Percentiles rank a stretch among this genome's conserved stretches.
These are phyloP conservation scores for Starmera quercuum DNA, from an alignment of 805 yeast species.

Conservation along the genomic window DNA sequence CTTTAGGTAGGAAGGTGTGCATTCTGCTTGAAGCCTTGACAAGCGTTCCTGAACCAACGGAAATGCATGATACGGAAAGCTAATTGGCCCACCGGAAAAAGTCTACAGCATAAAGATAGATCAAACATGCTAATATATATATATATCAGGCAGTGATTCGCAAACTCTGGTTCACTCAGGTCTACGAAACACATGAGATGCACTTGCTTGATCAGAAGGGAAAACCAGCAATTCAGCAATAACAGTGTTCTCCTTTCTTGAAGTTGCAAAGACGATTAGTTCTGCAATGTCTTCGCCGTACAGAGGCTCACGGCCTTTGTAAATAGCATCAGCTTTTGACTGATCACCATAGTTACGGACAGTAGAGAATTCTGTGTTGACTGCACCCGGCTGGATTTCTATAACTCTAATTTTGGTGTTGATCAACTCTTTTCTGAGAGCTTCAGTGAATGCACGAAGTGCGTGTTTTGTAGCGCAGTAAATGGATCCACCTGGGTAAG, in stretches of 20 bases:
- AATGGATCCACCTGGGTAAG: conserved; percentile 73
- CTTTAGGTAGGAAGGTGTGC: too few relatives aligned
- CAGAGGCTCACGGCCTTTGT: conserved; percentile 48
- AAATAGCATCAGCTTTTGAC: conserved; percentile 45
- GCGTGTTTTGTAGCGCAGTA: conserved; percentile 75
- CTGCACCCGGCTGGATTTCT: conserved; percentile 64
- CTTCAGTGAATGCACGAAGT: conserved; percentile 61
- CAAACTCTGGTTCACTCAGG: conserved; percentile 30
- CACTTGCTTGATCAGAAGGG: conserved; percentile 80
- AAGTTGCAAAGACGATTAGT: conserved; percentile 46
- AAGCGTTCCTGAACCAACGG: too few relatives aligned
- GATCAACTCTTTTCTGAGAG: conserved; percentile 68
- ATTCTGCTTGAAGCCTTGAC: too few relatives aligned
- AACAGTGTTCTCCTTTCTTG: conserved; percentile 52
- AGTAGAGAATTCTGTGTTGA: conserved; percentile 58
- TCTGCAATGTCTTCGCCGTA: conserved; percentile 56
- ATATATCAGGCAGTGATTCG: background rate
- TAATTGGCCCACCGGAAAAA: too few relatives aligned
- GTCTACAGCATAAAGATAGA: background rate
- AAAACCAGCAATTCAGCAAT: conserved; percentile 74
- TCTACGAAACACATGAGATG: conserved; percentile 53
- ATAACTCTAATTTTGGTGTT: conserved; percentile 61
- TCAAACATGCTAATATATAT: too few relatives aligned
- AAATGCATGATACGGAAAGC: too few relatives aligned
- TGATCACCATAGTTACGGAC: conserved; percentile 55